Evolutionary conservation across 805 yeast species (phyloP).

Genomic region (Wickerhamomyces kurtzmanii): DNA sequence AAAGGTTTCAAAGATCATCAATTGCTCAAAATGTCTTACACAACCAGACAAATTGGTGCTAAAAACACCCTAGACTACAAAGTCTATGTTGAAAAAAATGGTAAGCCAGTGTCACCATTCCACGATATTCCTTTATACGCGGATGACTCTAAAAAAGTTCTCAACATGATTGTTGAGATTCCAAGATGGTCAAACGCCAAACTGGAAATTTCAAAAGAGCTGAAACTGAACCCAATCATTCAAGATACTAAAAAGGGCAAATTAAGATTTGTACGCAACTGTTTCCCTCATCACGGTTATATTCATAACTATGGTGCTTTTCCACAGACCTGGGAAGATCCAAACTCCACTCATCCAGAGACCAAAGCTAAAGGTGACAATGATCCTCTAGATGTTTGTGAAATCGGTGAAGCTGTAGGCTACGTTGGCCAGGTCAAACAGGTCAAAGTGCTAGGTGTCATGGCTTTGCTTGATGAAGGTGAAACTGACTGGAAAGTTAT

Average conservation of each 20-base stretch:
- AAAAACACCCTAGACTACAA: slow-evolving; percentile 92
- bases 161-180: slow-evolving; percentile 90
- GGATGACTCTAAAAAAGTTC: slow-evolving; percentile 80
- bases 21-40: slow-evolving; percentile 48
- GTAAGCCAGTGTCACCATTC: slow-evolving; percentile 91
- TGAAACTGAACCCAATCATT: slow-evolving; percentile 79
- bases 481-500: slow-evolving; percentile 90
- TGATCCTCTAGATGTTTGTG: slow-evolving; percentile 82
- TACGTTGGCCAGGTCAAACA: slow-evolving; percentile 69
- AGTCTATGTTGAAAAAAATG: slow-evolving; percentile 85
- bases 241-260: slow-evolving; percentile 98
- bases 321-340: slow-evolving; percentile 78
- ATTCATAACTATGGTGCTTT: slow-evolving; percentile 98
- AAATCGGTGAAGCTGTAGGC: slow-evolving; percentile 61
- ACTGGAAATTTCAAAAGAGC: slow-evolving; percentile 86
- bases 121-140: slow-evolving; percentile 92
- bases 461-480: slow-evolving; percentile 92
- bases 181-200: slow-evolving; percentile 99
- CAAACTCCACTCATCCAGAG: slow-evolving; percentile 52
- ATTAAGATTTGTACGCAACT: slow-evolving; percentile 90
- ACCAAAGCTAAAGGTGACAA: slow-evolving; percentile 69
- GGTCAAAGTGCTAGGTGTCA: slow-evolving; percentile 87
- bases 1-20: too few species aligned
- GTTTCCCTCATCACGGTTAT: slow-evolving; percentile 98
- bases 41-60: slow-evolving; percentile 91